Percentiles rank a stretch among this genome's conserved stretches.
phyloP scores from a whole-genome alignment of 305 asterid species.

The Solanum hybrid region DNA sequence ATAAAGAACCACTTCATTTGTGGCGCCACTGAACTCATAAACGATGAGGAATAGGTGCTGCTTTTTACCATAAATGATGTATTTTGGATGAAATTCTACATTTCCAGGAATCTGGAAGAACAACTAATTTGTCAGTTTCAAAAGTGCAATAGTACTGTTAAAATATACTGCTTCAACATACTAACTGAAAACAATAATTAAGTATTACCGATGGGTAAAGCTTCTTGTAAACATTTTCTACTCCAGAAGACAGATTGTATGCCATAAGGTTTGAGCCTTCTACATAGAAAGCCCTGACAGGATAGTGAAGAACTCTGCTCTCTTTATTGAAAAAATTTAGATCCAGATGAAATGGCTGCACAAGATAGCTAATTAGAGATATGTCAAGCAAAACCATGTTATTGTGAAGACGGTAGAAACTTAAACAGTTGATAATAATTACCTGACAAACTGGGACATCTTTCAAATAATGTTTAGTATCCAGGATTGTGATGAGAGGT shows the following conservation, averaged over 20 bases:
- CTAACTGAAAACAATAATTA: conserved; percentile 11
- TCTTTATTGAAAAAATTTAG: conserved; percentile 86
- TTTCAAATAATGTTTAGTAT: conserved; percentile 58
- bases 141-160: conserved; percentile 3
- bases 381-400: conserved; percentile 7
- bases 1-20: conserved; percentile 80
- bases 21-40: conserved; percentile 67
- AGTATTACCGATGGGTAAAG: conserved; percentile 72
- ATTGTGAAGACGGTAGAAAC: background rate
- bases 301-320: conserved; percentile 92
- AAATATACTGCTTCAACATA: conserved; percentile 15
- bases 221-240: conserved; percentile 83
- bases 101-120: conserved; percentile 74
- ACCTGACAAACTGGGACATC: conserved; percentile 96
- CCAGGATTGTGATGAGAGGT: conserved; percentile 79
- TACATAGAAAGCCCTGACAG: conserved; percentile 85
- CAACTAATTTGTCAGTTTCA: conserved; percentile 6
- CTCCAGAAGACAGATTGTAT: conserved; percentile 21
- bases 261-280: conserved; percentile 73
- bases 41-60: conserved; percentile 81
- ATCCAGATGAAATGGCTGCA: conserved; percentile 95
- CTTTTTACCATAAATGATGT: conserved; percentile 70
- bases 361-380: conserved; percentile 24
- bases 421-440: conserved; percentile 5
- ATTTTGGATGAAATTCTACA: conserved; percentile 72